Evolutionary conservation across 257 asterid species (phyloP).

Genomic region (Orobanche coerulescens): DNA sequence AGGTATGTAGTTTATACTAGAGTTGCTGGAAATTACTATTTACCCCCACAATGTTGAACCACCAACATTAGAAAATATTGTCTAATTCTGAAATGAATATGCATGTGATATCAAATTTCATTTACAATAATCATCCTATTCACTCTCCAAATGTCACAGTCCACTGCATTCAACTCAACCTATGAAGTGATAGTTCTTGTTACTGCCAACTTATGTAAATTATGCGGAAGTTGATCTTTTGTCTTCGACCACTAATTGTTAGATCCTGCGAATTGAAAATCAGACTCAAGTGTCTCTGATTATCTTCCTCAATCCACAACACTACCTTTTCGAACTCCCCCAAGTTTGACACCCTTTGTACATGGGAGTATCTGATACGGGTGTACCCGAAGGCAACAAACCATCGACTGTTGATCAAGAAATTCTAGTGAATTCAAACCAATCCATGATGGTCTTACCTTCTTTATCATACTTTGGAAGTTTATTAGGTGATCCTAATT

Average conservation of each 20-base stretch:
- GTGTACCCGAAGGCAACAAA: no score
- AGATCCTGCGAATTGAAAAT: neutral
- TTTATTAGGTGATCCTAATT: no score
- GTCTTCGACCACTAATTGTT: no score
- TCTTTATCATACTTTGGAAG: no score
- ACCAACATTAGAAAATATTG: neutral
- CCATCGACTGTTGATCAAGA: no score
- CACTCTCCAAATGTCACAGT: neutral
- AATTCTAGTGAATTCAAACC: no score
- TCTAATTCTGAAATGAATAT: neutral
- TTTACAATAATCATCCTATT: neutral
- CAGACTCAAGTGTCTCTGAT: neutral
- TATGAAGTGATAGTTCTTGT: neutral
- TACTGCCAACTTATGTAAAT: neutral
- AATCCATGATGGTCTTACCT: no score
- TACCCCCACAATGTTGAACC: neutral
- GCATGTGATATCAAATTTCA: neutral
- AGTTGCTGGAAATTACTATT: conserved; percentile 4
- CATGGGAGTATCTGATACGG: neutral
- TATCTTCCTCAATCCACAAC: neutral
- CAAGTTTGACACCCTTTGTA: neutral
- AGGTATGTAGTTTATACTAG: neutral
- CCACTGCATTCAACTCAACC: neutral
- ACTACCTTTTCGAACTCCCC: neutral
- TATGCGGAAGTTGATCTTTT: no score